Evolutionary conservation across 164 flowering plant species (phyloP).

Genomic region (Sextonia rubra): DNA sequence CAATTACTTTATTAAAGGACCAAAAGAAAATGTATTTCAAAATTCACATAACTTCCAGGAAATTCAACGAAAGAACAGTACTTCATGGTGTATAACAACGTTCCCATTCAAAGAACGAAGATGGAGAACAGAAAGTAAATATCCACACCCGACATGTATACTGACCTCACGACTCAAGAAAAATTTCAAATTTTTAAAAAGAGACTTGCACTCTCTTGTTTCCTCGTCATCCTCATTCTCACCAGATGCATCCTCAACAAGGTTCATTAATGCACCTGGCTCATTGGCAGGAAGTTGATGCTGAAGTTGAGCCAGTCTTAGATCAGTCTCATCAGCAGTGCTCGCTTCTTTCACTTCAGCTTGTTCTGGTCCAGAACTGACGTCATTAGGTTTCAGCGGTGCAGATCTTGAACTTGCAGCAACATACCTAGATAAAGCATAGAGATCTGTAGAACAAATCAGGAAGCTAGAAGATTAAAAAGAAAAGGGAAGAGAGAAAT

Average conservation of each 20-base stretch:
- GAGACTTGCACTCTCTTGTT: constrained; percentile 57
- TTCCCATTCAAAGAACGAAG: too few relatives aligned
- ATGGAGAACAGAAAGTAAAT: not conserved
- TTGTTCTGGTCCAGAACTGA: constrained; percentile 30
- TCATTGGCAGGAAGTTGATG: constrained; percentile 85
- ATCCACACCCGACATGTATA: not conserved
- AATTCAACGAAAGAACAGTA: too few relatives aligned
- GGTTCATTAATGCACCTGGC: constrained; percentile 78
- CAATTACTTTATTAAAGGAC: not conserved
- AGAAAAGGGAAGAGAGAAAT: not conserved
- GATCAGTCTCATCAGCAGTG: constrained; percentile 52
- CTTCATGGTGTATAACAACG: too few relatives aligned
- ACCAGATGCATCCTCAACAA: constrained; percentile 47
- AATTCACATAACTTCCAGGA: too few relatives aligned
- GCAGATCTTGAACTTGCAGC: constrained; percentile 38
- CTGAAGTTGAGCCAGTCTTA: constrained; percentile 85
- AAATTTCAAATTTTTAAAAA: constrained; percentile 66
- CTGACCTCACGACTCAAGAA: constrained; percentile 91
- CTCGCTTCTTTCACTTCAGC: constrained; percentile 21
- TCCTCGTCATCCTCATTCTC: constrained; percentile 80
- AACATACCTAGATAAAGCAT: constrained; percentile 67
- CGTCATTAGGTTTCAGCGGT: constrained; percentile 21
- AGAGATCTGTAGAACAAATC: constrained; percentile 55
- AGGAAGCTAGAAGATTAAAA: not conserved
- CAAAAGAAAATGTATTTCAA: not conserved